Evolutionary conservation across 129 eudicot genomes (phyloP), one percentile per base, ranked within the genome.

Genomic region (Mikania micrantha): DNA sequence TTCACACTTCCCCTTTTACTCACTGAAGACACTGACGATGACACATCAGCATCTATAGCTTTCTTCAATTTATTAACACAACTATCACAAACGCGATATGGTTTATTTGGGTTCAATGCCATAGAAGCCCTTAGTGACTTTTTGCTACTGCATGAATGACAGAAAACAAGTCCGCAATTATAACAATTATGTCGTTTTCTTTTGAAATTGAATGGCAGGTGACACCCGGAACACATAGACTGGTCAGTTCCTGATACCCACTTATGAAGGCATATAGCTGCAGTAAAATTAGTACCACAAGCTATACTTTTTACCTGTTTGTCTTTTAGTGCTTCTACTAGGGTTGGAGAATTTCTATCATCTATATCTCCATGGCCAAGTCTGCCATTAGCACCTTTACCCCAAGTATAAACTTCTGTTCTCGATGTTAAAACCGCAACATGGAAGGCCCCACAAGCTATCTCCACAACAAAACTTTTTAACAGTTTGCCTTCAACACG

Each of bases 11-110:
- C 84, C 68, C 84, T 77, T 77, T 67, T 74, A 35, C 82, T 80
- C 40, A 73, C 68, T 20, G 86, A 82, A 66, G 87, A 59, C 27
- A 78, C 78, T 21, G 64, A 58, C 16, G 64, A 58, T 50, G 63
- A 71, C 27, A 74, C 62, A 44, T 72, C 90, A 57, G 74, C 58
- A 19, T 83, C 90, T 32, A 74, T 32, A 13, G 72, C 75, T 78
- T 85, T 89, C 73, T 90, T 85, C 76, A 94, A 73, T 70, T 83
- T 94, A 45, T 49, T 67, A 57, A 74, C 88, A 74, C 99, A 94
- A 65, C 83, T 93, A 78, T 94, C 97, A 71, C 99, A 94, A 48
- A 94, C 99, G 64, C 97, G 99, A 65, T 86, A 94, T 0, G 99
- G 91, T 83, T 89, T 94, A 78, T 69, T 90, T 34, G 73, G 80